A percentile compares a stretch with the other conserved stretches of the same genome.
These are phyloP conservation scores for Ophiostoma fasciatum DNA, from an alignment of 2,329 filamentous ascomycete species.

Conservation along the genomic window DNA sequence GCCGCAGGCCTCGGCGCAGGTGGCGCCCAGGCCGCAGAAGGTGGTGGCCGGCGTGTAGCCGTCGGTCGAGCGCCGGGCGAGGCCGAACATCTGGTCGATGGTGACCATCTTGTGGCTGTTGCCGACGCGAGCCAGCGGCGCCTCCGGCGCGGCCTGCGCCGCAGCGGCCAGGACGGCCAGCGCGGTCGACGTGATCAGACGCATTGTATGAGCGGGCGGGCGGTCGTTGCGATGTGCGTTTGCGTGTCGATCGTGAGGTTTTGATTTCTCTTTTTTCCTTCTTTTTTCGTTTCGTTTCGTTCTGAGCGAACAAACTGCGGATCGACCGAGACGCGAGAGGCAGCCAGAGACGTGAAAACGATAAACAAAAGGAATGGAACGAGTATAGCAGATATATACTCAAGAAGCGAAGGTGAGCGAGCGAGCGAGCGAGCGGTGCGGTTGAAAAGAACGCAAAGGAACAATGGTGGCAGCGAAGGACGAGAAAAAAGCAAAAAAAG, in stretches of 20 bases:
- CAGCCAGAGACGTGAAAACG: not conserved
- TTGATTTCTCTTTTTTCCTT: too few species aligned
- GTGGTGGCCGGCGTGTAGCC: conserved; percentile 35
- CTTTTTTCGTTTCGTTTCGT: too few species aligned
- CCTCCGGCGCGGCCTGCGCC: conserved; percentile 18
- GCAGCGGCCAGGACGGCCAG: conserved; percentile 30
- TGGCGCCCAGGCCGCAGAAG: conserved; percentile 32
- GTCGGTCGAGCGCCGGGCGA: conserved; percentile 24
- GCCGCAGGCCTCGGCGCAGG: conserved; percentile 42
- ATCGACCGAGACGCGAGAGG: not conserved
- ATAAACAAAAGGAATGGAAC: conserved; percentile 6
- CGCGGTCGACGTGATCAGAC: conserved; percentile 25
- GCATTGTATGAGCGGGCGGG: conserved; percentile 21
- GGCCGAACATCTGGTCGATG: conserved; percentile 23
- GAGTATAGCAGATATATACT: conserved; percentile 9
- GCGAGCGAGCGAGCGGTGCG: not conserved
- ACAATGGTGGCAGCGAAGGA: not conserved
- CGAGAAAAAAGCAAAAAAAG: conserved; percentile 1
- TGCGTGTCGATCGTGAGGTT: too few species aligned
- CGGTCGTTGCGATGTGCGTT: not conserved
- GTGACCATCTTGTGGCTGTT: conserved; percentile 21
- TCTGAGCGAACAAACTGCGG: too few species aligned
- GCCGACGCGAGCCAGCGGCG: conserved; percentile 20
- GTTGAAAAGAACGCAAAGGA: not conserved
- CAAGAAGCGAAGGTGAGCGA: not conserved